Percentiles rank a stretch among this genome's conserved stretches.
Conservation (phyloP, 495 filamentous ascomycete species). For the Echria macrotheca region DNA sequence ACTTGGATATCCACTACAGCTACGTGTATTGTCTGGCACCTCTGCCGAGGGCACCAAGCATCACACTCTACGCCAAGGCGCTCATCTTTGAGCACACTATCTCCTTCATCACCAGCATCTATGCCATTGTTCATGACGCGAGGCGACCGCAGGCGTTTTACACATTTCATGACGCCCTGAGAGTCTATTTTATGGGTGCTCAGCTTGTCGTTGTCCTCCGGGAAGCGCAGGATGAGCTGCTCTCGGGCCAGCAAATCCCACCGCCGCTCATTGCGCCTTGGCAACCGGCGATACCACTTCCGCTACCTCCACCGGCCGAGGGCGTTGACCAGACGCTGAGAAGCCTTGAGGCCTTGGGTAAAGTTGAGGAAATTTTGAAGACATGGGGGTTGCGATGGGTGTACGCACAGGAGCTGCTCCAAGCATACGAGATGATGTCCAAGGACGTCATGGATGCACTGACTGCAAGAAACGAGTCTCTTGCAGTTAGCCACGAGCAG, state of each 20-base stretch:
- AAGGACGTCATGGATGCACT: neutral
- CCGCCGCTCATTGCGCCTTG: conserved; percentile 13
- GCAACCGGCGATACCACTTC: conserved; percentile 19
- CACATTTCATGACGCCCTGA: conserved; percentile 67
- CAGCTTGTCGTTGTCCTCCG: conserved; percentile 63
- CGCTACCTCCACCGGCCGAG: conserved; percentile 16
- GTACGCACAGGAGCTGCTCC: neutral
- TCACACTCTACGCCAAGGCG: conserved; percentile 61
- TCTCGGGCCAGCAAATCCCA: conserved; percentile 31
- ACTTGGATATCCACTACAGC: conserved; percentile 78
- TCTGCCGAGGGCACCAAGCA: conserved; percentile 56
- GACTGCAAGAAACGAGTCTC: neutral
- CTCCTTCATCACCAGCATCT: conserved; percentile 60
- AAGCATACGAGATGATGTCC: neutral
- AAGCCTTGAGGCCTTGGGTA: neutral
- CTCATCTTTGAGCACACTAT: conserved; percentile 80
- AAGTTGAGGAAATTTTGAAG: neutral
- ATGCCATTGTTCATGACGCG: conserved; percentile 46
- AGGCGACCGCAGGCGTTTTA: conserved; percentile 53
- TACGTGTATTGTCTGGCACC: conserved; percentile 79
- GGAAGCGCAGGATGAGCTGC: conserved; percentile 47
- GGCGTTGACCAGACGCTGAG: neutral
- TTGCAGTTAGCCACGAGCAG: too few relatives aligned
- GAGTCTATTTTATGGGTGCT: conserved; percentile 65
- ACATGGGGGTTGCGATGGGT: neutral